Base-by-base conservation (phyloP, 2,329 filamentous ascomycete genomes). In the Fusarium sacchari region DNA sequence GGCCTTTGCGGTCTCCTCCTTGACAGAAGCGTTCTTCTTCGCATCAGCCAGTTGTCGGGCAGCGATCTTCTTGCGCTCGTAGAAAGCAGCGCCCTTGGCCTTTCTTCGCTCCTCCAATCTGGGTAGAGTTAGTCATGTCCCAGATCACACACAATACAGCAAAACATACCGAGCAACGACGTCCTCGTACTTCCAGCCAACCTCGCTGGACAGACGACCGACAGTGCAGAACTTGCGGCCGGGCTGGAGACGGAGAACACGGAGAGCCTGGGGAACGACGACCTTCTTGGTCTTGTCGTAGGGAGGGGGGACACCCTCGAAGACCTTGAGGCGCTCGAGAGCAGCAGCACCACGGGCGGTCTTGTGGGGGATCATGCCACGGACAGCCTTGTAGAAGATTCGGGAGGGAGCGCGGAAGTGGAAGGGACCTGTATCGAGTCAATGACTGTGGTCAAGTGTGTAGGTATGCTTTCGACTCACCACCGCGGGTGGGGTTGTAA, bases 281-380 rank as follows among this genome's bases (percentile, higher is more conserved):
- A 98, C 93, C 88, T 97, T 94, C 94, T 99, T 98, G 92, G 97
- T 94, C 90, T 96, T 97, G 92, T 99, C 96, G 87, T 98, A 99
- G 83, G 96, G 96, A 83, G 96, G 94, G 83, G 96, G 96, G 78
- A 99, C 91, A 91, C 96, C 96, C 93, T 99, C 96, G 87, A 98
- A 99, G 85, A 97, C 95, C 95, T 99, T 99, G 80, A 99, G 94
- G 87, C 96, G 93, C 91, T 98, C 95, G 85, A 99, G 87, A 81
- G 96, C 96, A 82, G 96, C 96, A 82, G 94, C 93, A 88, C 96
- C 96, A 84, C 96, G 96, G 85, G 96, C 92, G 80, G 96, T 99
- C 94, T 99, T 99, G 94, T 99, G 96, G 84, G 96, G 96, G 80
- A 99, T 97, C 96, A 99, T 99, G 86, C 96, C 96, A 86, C 96